Evolutionary conservation across 176 grass and related monocot genomes (phyloP), one percentile per base, ranked within the genome.

Genomic region (Cenchrus purpureus): DNA sequence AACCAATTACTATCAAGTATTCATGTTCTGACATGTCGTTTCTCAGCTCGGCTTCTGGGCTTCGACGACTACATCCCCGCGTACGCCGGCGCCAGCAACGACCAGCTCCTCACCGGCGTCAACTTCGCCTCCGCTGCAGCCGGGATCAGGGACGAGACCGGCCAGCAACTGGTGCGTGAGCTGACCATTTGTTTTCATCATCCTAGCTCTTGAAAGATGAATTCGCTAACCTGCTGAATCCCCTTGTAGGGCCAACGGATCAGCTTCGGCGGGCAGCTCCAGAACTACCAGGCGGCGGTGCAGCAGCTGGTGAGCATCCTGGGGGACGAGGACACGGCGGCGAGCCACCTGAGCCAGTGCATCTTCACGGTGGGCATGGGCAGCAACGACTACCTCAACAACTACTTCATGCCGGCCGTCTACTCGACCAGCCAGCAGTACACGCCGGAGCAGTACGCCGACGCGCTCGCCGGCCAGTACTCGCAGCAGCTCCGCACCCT

Each of bases 331-430:
- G 89, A 90, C 84, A 60, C 95, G 0, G 80, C 95, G 50, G 89
- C 93, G 8, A 89, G 28, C 84, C 92, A 95, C 83, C 85, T 98
- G 59, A 98, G 93, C 85, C 91, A 89, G 82, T 98, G 95, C 91
- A 93, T 95, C 63, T 95, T 98, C 89, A 88, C 91, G 1, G 85
- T 98, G 6, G 93, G 91, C 32, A 95, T 98, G 91, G 95, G 95
- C 73, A 95, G 92, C 91, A 98, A 98, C 54, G 95, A 98, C 79
- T 98, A 98, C 78, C 90, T 98, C 77, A 98, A 98, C 89, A 98
- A 98, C 87, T 95, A 98, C 88, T 98, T 98, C 95, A 98, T 98
- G 95, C 91, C 95, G 0, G 7, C 79, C 3, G 37, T 98, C 53
- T 95, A 95, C 92, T 0, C 6, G 19, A 95, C 89, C 28, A 88